Conservation (phyloP, 305 asterid genomes). For the Fraxinus albicans region DNA sequence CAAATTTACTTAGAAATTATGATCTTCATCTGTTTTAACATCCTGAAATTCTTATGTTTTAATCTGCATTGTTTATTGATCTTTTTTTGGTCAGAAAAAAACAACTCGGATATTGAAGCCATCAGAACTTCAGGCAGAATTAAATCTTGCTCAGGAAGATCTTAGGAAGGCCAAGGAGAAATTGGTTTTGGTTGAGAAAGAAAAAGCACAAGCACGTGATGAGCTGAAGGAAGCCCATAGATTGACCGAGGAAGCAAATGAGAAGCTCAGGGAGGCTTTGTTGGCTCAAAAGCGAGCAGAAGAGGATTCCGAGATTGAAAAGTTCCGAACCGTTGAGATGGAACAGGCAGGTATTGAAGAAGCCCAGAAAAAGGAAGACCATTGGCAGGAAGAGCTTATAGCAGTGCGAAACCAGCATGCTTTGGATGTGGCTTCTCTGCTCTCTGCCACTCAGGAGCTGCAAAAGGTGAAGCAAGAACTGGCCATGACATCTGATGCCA, state of each 20-base stretch:
- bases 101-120: constrained; percentile 59
- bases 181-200: constrained; percentile 65
- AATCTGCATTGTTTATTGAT: constrained; percentile 12
- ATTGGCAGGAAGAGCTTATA: constrained; percentile 78
- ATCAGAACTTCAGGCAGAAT: constrained; percentile 70
- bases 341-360: constrained; percentile 75
- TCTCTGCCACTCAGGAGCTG: constrained; percentile 67
- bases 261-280: constrained; percentile 35
- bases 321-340: constrained; percentile 28
- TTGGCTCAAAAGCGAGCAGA: constrained; percentile 33
- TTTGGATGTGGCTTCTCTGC: constrained; percentile 75
- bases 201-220: constrained; percentile 37
- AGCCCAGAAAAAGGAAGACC: constrained; percentile 74
- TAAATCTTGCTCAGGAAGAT: constrained; percentile 75
- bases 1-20: neutral
- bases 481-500: constrained; percentile 70
- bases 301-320: constrained; percentile 31
- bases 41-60: constrained; percentile 6
- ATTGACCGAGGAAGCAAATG: constrained; percentile 29
- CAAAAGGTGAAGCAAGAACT: constrained; percentile 79
- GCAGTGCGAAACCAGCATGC: constrained; percentile 77
- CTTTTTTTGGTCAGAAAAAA: constrained; percentile 57
- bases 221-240: constrained; percentile 28
- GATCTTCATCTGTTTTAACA: constrained; percentile 4
- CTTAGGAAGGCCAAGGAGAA: constrained; percentile 82